A percentile compares a stretch with the other conserved stretches of the same genome.
phyloP scores from a whole-genome alignment of 2,329 filamentous ascomycete species.

The Colletotrichum sp. region DNA sequence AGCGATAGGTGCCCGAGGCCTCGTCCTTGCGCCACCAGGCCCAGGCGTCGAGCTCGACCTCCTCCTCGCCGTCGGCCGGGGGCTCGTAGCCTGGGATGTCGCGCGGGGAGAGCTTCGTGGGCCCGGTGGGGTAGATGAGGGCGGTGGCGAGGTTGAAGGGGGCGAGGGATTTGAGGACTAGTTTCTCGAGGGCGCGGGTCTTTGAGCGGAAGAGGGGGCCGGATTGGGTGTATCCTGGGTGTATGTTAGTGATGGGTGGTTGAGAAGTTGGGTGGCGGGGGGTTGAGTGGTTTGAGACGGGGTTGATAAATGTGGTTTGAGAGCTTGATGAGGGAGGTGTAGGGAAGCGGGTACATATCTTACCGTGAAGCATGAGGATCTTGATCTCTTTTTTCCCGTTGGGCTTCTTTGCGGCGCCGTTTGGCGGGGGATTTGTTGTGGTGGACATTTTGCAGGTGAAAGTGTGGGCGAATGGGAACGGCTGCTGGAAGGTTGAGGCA shows the following conservation, averaged over 20 bases:
- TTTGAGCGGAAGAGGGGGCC: slow-evolving; percentile 85
- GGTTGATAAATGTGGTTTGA: neutral
- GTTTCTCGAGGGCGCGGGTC: slow-evolving; percentile 85
- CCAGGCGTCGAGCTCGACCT: slow-evolving; percentile 69
- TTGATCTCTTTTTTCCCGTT: slow-evolving; percentile 59
- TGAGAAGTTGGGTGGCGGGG: neutral
- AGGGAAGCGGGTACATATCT: neutral
- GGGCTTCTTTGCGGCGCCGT: slow-evolving; percentile 30
- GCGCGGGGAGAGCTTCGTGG: slow-evolving; percentile 63
- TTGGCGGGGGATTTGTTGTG: slow-evolving; percentile 8
- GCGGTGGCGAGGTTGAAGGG: slow-evolving; percentile 58
- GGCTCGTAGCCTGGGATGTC: slow-evolving; percentile 74
- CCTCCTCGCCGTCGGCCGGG: slow-evolving; percentile 28
- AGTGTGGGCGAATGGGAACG: neutral
- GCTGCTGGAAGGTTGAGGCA: neutral
- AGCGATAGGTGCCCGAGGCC: slow-evolving; percentile 66
- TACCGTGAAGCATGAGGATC: slow-evolving; percentile 80
- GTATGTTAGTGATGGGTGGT: neutral
- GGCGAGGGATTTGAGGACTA: slow-evolving; percentile 74
- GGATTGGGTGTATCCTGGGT: slow-evolving; percentile 84
- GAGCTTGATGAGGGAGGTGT: neutral
- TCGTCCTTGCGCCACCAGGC: slow-evolving; percentile 83
- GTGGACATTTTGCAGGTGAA: slow-evolving; percentile 7
- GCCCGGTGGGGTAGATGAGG: slow-evolving; percentile 73
- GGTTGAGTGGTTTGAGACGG: neutral